Evolutionary conservation across 179 eudicot genomes (phyloP).

Genomic region (Camellia oleifera): DNA sequence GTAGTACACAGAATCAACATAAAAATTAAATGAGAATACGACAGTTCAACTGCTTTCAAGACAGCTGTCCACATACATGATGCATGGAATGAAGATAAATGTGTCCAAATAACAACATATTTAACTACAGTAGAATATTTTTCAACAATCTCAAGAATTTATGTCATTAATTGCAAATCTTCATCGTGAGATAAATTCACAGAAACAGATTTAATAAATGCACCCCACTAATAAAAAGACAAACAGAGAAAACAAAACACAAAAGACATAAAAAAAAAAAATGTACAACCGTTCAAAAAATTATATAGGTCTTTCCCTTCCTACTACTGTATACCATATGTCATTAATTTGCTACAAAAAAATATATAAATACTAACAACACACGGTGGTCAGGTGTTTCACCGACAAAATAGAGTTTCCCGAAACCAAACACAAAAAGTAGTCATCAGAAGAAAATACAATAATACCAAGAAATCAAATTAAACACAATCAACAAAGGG

Average conservation of each 20-base stretch:
- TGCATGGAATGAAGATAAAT: background rate
- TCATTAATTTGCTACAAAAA: background rate
- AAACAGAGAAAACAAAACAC: background rate
- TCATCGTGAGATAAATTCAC: background rate
- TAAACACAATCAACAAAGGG: too few relatives aligned
- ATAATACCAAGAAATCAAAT: background rate
- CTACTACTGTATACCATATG: too few relatives aligned
- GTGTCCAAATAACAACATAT: background rate
- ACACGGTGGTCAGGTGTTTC: too few relatives aligned
- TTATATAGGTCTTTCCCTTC: background rate
- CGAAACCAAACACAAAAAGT: background rate
- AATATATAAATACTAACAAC: too few relatives aligned
- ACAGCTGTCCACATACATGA: background rate
- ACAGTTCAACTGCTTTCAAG: background rate
- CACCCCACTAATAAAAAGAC: background rate
- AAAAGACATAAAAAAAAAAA: background rate
- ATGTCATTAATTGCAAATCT: conserved; percentile 1
- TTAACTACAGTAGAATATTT: background rate
- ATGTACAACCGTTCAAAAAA: background rate
- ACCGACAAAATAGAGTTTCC: background rate
- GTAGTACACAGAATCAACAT: background rate
- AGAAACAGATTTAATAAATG: background rate
- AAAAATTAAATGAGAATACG: background rate
- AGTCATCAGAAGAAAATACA: background rate
- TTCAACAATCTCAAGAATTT: background rate